Evolutionary conservation across 106 monocot species (phyloP).

Genomic region (Allium fistulosum): DNA sequence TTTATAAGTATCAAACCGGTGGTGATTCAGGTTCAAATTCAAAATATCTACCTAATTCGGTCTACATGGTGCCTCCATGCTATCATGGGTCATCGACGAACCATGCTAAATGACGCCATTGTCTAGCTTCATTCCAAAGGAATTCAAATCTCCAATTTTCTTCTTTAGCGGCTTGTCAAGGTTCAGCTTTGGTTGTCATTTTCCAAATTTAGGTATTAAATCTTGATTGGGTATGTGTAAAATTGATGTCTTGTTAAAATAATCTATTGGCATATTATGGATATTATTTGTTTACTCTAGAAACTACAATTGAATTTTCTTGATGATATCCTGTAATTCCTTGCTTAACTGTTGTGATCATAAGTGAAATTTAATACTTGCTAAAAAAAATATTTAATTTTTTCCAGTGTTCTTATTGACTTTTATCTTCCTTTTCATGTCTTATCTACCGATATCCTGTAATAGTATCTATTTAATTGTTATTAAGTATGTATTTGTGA

Average conservation of each 20-base stretch:
- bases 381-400: too few species aligned
- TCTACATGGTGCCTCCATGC: constrained; percentile 63
- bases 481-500: too few species aligned
- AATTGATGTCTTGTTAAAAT: constrained; percentile 2
- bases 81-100: constrained; percentile 77
- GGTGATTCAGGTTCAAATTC: constrained; percentile 75
- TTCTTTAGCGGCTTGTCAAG: neutral
- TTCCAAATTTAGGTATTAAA: neutral
- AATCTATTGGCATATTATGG: neutral
- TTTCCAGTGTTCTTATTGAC: too few species aligned
- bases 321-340: too few species aligned
- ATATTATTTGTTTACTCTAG: too few species aligned
- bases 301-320: too few species aligned
- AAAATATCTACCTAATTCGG: constrained; percentile 74
- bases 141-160: constrained; percentile 25
- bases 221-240: constrained; percentile 4
- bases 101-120: constrained; percentile 57
- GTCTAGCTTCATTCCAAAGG: constrained; percentile 39
- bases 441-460: too few species aligned
- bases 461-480: too few species aligned
- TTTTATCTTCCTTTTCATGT: too few species aligned
- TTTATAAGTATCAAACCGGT: constrained; percentile 19
- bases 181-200: neutral
- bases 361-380: too few species aligned
- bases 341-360: too few species aligned